A percentile compares a stretch with the other conserved stretches of the same genome.
phyloP scores from a whole-genome alignment of 2,329 filamentous ascomycete genomes.

The Phialemoniopsis sp. region DNA sequence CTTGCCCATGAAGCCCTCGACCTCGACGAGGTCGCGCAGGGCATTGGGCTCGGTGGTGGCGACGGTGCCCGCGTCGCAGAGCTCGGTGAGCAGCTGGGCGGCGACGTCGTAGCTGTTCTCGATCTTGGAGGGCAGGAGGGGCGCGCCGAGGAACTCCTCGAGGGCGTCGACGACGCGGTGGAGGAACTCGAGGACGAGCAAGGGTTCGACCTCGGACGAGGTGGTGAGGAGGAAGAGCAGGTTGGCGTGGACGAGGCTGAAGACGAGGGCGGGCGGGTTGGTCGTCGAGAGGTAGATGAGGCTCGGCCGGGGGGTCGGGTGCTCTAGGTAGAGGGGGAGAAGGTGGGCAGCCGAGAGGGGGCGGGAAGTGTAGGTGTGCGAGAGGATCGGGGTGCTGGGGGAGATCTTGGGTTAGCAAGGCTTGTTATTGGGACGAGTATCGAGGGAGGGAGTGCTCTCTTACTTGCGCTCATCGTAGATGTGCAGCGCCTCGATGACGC shows the following conservation, averaged over 20 bases:
- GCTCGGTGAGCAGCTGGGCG: slow-evolving; percentile 87
- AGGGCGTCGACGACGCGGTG: slow-evolving; percentile 89
- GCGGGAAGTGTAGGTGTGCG: slow-evolving; percentile 81
- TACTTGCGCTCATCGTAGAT: slow-evolving; percentile 96
- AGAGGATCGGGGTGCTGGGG: slow-evolving; percentile 73
- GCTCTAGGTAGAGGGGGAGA: slow-evolving; percentile 81
- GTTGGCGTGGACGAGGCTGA: slow-evolving; percentile 80
- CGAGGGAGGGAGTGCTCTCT: slow-evolving; percentile 24
- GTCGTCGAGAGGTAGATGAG: slow-evolving; percentile 80
- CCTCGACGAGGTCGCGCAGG: slow-evolving; percentile 84
- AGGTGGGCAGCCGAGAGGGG: slow-evolving; percentile 73
- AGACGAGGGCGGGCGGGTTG: slow-evolving; percentile 82
- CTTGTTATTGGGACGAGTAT: too few species aligned
- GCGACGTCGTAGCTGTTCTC: slow-evolving; percentile 90
- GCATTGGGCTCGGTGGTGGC: slow-evolving; percentile 92
- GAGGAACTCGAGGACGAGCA: slow-evolving; percentile 89
- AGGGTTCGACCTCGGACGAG: slow-evolving; percentile 82
- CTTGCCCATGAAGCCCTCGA: slow-evolving; percentile 86
- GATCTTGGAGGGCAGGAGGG: slow-evolving; percentile 80
- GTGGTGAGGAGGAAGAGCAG: slow-evolving; percentile 81
- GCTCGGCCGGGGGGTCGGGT: slow-evolving; percentile 76
- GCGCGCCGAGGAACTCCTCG: slow-evolving; percentile 89
- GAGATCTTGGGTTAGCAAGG: too few species aligned
- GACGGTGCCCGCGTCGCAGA: slow-evolving; percentile 91
- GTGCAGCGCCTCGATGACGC: slow-evolving; percentile 91